Conservation (phyloP, 306 rosid genomes). For the Malus fusca region DNA sequence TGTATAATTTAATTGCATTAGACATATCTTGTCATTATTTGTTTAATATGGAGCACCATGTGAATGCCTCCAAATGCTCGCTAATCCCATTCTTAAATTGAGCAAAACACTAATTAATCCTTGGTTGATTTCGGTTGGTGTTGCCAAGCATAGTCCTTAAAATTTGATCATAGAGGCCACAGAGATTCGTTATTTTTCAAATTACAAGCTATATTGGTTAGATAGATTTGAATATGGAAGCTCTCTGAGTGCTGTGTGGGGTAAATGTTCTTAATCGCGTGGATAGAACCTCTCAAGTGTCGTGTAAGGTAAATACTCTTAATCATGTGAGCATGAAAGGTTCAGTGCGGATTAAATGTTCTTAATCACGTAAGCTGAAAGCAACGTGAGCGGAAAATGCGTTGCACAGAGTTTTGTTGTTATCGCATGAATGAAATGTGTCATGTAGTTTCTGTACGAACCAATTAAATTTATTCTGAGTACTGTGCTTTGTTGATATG, state of each 20-base stretch:
- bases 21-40: background rate
- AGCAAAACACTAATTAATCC: constrained; percentile 2
- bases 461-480: background rate
- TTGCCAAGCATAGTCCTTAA: background rate
- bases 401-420: background rate
- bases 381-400: background rate
- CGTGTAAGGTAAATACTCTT: background rate
- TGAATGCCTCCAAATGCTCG: background rate
- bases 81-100: background rate
- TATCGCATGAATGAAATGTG: background rate
- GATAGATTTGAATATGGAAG: background rate
- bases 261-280: background rate
- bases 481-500: background rate
- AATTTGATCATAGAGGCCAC: background rate
- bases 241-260: background rate
- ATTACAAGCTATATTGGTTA: background rate
- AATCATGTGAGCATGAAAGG: too few relatives aligned
- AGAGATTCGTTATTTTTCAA: background rate
- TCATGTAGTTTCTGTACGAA: background rate
- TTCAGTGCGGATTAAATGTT: background rate
- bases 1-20: background rate
- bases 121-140: background rate
- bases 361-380: too few relatives aligned
- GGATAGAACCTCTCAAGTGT: background rate
- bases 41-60: background rate